These are phyloP conservation scores for Cutaneotrichosporon dermatis DNA, from an alignment of 1,284 basidiomycete species.

Conservation along the genomic window DNA sequence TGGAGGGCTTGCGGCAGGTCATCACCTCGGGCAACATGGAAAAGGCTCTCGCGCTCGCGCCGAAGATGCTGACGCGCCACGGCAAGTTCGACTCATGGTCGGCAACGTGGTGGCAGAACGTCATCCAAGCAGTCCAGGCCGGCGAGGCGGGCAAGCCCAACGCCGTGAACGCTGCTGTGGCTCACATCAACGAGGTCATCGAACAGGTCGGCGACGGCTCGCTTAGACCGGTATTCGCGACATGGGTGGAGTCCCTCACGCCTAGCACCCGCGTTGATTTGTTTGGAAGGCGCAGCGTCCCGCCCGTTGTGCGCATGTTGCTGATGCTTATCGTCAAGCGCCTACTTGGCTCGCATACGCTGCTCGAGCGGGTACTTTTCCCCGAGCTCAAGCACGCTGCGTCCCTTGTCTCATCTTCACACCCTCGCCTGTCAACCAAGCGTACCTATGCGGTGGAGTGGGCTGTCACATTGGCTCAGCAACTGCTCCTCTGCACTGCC, in stretches of 20 bases:
- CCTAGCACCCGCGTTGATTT: constrained; percentile 20
- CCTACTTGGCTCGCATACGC: constrained; percentile 24
- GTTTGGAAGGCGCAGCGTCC: constrained; percentile 22
- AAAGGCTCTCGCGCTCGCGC: constrained; percentile 19
- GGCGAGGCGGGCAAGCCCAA: constrained; percentile 13
- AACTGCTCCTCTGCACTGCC: constrained; percentile 35
- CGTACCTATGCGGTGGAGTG: constrained; percentile 28
- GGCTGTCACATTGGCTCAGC: constrained; percentile 32
- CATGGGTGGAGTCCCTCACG: constrained; percentile 25
- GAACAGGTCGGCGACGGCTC: constrained; percentile 17
- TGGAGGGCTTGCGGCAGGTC: constrained; percentile 24
- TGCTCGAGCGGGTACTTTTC: constrained; percentile 33
- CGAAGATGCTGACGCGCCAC: constrained; percentile 32
- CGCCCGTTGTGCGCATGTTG: constrained; percentile 24
- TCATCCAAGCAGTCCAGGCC: constrained; percentile 26
- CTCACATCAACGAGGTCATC: constrained; percentile 29
- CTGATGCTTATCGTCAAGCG: constrained; percentile 32
- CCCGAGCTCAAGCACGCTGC: constrained; percentile 37
- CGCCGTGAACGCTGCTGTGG: constrained; percentile 17
- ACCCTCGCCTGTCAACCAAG: constrained; percentile 28
- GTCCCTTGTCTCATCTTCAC: constrained; percentile 17
- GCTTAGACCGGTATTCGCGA: constrained; percentile 21
- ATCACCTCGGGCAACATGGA: constrained; percentile 24
- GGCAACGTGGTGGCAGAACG: constrained; percentile 30
- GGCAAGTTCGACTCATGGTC: constrained; percentile 34